Evolutionary conservation across 495 filamentous ascomycete genomes (phyloP), one percentile per base, ranked within the genome.

Genomic region (Penicillium paradoxum): DNA sequence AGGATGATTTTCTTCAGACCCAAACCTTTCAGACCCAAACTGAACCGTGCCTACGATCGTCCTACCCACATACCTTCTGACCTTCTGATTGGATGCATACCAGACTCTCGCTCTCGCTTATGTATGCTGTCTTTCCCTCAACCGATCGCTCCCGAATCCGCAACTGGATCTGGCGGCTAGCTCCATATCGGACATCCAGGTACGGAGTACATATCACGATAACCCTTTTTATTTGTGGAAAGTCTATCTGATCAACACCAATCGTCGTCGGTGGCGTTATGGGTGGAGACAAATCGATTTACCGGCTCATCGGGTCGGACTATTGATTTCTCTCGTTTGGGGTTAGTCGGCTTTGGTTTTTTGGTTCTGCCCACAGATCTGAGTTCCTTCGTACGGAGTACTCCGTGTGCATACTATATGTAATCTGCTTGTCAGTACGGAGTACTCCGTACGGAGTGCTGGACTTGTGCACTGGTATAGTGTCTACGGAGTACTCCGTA

Each of bases 1-100:
- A 21, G 2, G 24, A 43, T 30, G 6, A 19, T 39, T 14, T 51
- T 39, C 29, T 51, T 55, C 53, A 54, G 18, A 50, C 15, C 18
- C 18, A 50, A 32, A 29, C 47, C 40, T 13, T 33, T 38, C 11
- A 10, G 5, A 10, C n/a, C 10, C 13, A 32, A 40, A 18, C 29
- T 18, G 27, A 51, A 36, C 32, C 29, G 18, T 33, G 15, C 38
- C 14, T 21, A 8, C 15, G 39, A 43, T 51, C 38, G 30, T 8
- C n/a, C 24, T 27, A 36, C 9, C 38, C 38, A 14, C 13, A 24
- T 19, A 6, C 2, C 8, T 4, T n/a, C n/a, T n/a, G n/a, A n/a
- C n/a, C n/a, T n/a, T 39, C 15, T 43, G 21, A 51, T 51, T 51
- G 39, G 38, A 0, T 43, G 49, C 17, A 13, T 6, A 1, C 8